Percentiles rank a stretch among this genome's conserved stretches.
These are phyloP conservation scores for Drechslerella coelobrocha DNA, from an alignment of 2,329 filamentous ascomycete species.

Conservation along the genomic window DNA sequence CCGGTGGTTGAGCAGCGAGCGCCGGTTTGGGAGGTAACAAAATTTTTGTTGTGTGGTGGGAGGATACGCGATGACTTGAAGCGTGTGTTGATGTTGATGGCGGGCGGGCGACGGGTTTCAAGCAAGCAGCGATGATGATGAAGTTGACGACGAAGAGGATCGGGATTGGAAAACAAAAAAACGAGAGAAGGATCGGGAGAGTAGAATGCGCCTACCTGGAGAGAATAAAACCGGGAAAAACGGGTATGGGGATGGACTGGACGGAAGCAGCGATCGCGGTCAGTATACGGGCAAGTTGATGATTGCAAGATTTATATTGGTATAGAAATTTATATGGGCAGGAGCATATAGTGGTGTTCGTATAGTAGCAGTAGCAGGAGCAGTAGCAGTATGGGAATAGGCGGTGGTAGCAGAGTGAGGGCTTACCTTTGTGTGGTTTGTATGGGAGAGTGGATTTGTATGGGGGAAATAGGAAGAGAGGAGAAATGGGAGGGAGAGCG, in stretches of 20 bases:
- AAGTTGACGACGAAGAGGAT: conserved; percentile 38
- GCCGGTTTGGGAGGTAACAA: conserved; percentile 1
- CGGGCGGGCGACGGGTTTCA: background rate
- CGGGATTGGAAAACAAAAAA: conserved; percentile 34
- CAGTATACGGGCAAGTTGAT: background rate
- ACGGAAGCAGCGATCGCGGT: conserved; percentile 1
- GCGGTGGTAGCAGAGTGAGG: conserved; percentile 13
- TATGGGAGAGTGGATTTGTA: conserved; percentile 42
- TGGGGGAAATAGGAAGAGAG: conserved; percentile 40
- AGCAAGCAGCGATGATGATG: too few relatives aligned
- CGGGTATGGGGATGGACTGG: conserved; percentile 4
- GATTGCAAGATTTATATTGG: conserved; percentile 23
- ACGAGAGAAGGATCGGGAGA: conserved; percentile 30
- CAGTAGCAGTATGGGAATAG: background rate
- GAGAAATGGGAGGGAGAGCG: conserved; percentile 43
- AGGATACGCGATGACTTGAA: conserved; percentile 48
- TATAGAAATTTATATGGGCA: conserved; percentile 9
- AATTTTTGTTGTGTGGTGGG: conserved; percentile 33
- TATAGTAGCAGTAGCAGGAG: too few relatives aligned
- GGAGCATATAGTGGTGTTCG: background rate
- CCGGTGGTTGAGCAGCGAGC: conserved; percentile 16
- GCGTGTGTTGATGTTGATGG: conserved; percentile 35
- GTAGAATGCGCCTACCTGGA: conserved; percentile 36
- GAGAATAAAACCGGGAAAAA: conserved; percentile 32
- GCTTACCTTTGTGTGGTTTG: conserved; percentile 44